Evolutionary conservation across 1,284 basidiomycete species (phyloP).

Genomic region (Austroboletus novae-zelandiae): DNA sequence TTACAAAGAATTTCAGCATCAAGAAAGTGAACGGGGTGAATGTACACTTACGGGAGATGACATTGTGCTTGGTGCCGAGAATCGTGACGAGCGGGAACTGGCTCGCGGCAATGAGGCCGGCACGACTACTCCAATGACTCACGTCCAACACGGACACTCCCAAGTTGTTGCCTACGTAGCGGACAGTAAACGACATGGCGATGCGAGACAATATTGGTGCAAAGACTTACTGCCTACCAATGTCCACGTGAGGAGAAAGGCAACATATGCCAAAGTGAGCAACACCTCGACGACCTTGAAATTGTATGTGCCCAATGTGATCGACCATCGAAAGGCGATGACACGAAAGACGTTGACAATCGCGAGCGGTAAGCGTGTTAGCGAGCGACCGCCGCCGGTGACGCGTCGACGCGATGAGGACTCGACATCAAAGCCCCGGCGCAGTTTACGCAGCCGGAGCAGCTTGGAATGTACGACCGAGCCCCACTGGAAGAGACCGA

Average conservation of each 20-base stretch:
- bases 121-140: slow-evolving; percentile 46
- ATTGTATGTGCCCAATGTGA: slow-evolving; percentile 43
- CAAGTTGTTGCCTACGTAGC: slow-evolving; percentile 35
- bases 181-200: background rate
- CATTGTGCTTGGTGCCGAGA: slow-evolving; percentile 64
- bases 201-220: background rate
- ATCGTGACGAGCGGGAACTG: slow-evolving; percentile 63
- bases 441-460: slow-evolving; percentile 1
- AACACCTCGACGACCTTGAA: slow-evolving; percentile 49
- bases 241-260: slow-evolving; percentile 45
- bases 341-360: slow-evolving; percentile 45
- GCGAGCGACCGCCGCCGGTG: slow-evolving; percentile 6
- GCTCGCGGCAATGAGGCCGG: slow-evolving; percentile 47
- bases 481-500: slow-evolving; percentile 39
- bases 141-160: slow-evolving; percentile 37
- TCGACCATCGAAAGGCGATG: slow-evolving; percentile 48
- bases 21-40: background rate
- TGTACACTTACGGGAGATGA: slow-evolving; percentile 48
- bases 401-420: slow-evolving; percentile 2
- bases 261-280: slow-evolving; percentile 44
- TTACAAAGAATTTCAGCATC: slow-evolving; percentile 1
- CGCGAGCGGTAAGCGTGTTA: slow-evolving; percentile 37
- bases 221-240: slow-evolving; percentile 46
- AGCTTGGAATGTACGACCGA: slow-evolving; percentile 29
- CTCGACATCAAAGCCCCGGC: slow-evolving; percentile 20